Evolutionary conservation across 1,139 yeast genomes (phyloP), one percentile per base, ranked within the genome.

Genomic region (Yamadazyma conglobata): DNA sequence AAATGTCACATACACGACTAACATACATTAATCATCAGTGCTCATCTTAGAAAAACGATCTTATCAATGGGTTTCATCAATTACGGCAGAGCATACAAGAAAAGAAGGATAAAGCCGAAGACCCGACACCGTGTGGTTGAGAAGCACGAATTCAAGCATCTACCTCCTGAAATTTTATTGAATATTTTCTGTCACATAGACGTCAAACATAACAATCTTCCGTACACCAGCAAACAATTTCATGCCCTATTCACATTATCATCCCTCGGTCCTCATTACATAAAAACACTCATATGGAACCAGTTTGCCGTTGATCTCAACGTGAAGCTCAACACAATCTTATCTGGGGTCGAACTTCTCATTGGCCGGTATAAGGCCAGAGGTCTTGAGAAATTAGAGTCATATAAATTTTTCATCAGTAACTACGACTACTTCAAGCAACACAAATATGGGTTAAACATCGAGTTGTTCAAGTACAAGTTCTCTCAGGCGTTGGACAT

Each of bases 161-260:
- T 67, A 11, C 73, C 74, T 1, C 30, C 39, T 4, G 70, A 65
- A 28, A 33, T 67, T 2, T 30, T 66, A 9, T 39, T 41, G 11
- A 42, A 47, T 19, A 59, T 68, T 13, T 67, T 61, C 38, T 41
- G 58, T 5, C 37, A 39, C 15, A 46, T 61, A 1, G 61, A 64
- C 5, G 44, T 64, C 2, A 22, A 12, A n/a, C 50, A 48, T 3
- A 45, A 50, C 25, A 56, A 57, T 29, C 38, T 44, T 23, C 52
- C 59, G n/a, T 48, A 39, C 11, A 43, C 52, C 1, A 61, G 52
- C 41, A 47, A 44, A 28, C 41, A 46, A 19, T 42, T 66, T 14
- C 32, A 53, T 32, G 27, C 29, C 3, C 37, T 57, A 2, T 43
- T 66, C 16, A 42, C 38, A 12, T 47, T 50, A 16, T 23, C 22